Evolutionary conservation across 1,284 basidiomycete genomes (phyloP), one percentile per base, ranked within the genome.

Genomic region (Phellinidium pouzarii): DNA sequence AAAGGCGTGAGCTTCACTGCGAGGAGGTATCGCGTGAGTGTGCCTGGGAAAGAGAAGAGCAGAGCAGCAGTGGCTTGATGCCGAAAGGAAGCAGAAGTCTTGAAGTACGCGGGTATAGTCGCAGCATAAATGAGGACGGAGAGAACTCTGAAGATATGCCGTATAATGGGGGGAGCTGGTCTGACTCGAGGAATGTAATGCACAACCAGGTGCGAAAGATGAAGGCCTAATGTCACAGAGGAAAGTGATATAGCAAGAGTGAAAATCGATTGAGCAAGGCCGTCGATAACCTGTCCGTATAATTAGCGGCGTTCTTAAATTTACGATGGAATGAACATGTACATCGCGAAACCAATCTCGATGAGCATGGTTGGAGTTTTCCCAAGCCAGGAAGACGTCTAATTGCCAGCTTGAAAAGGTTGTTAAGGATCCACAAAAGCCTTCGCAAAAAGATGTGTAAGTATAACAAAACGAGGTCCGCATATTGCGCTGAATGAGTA

Each of bases 361-460:
- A 54, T 76, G 63, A 50, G 73, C 79, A 11, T 75, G 68, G 12
- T 71, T 68, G 14, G 77, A 70, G 65, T 98, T 90, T 0, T 88
- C 77, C 79, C 94, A 99, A 0, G 93, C 87, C 47, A 79, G 69
- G 64, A 95, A 99, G 1, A 93, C 71, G 58, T 93, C 88, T 6
- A 92, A 65, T 68, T 97, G 92, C 95, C 96, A 99, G 14, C 84
- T 80, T 3, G 94, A 96, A 70, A 98, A 99, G 0, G 94, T 98
- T 3, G 96, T 99, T 59, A 97, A 71, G 3, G 91, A 95, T 1
- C 95, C 96, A 63, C 95, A 98, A 65, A 96, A 91, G 3, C 94
- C 94, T 89, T 50, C 37, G 50, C 42, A 55, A 40, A 36, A 37
- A 48, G 29, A 12, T 1, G n/a, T 12, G 36, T 47, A 17, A 22